Evolutionary conservation across 805 yeast species (phyloP), one percentile per base, ranked within the genome.

Genomic region (Brettanomyces anomalus): DNA sequence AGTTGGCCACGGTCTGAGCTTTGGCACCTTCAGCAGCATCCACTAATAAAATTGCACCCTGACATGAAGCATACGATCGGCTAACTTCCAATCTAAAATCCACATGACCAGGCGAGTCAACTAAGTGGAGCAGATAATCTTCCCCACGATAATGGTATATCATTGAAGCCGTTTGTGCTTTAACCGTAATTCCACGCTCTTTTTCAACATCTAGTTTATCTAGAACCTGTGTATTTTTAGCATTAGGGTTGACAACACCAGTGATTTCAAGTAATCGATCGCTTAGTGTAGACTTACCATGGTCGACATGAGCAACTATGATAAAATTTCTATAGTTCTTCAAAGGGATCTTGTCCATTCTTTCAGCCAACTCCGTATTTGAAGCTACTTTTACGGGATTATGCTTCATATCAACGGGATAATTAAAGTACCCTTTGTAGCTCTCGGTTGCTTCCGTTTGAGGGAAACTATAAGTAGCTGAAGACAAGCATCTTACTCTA

Each of bases 1-100:
- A 90, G 60, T 93, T 90, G 19, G 98, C 97, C n/a, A 90, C 97
- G 0, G 98, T 93, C 60, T 90, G 98, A 0, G 97, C 97, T 60
- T 88, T 97, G 3, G 90, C 88, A 41, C 97, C 97, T 56, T 93
- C 97, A 2, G 90, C 74, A 2, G 97, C 97, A 67, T 93, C 98
- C 2, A 90, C 95, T 18, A 90, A 62, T 34, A 90, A 61, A 34
- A 90, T 64, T 0, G 97, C 97, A 13, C 97, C 97, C 32, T 89
- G 95, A 67, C 97, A 93, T 0, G 96, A 85, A 2, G 97, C 97
- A 62, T 89, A 89, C 6, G 96, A 85, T 51, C 97, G 66, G 4
- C 94, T 79, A 1, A 90, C 98, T 55, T 90, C 98, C 7, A 93
- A 82, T 42, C 96, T 69, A 61, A 90, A 90, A 61, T 90, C 98